phyloP scores from a whole-genome alignment of 257 asterid species.

The Capsicum chinense region DNA sequence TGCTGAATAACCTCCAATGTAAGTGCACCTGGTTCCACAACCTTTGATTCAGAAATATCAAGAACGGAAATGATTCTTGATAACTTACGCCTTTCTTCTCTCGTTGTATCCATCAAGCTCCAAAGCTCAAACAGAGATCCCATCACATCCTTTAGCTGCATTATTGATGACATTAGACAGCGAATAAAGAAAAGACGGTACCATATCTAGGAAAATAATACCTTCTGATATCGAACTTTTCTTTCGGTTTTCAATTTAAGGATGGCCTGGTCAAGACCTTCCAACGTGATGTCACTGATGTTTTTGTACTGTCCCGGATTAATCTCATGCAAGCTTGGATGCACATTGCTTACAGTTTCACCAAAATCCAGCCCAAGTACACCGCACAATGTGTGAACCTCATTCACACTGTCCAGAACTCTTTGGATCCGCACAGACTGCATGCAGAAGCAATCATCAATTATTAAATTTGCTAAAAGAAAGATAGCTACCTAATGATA shows the following conservation, averaged over 20 bases:
- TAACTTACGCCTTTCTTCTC: slow-evolving; percentile 65
- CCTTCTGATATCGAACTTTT: slow-evolving; percentile 83
- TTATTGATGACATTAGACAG: slow-evolving; percentile 35
- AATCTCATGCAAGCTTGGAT: slow-evolving; percentile 81
- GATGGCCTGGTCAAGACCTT: slow-evolving; percentile 79
- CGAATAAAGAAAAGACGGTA: slow-evolving; percentile 25
- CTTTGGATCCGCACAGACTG: slow-evolving; percentile 88
- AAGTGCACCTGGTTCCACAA: slow-evolving; percentile 69
- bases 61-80: slow-evolving; percentile 60
- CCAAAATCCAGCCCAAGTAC: slow-evolving; percentile 81
- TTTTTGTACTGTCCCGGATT: slow-evolving; percentile 67
- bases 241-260: slow-evolving; percentile 70
- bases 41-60: slow-evolving; percentile 63
- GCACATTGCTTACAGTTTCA: slow-evolving; percentile 74
- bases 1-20: slow-evolving; percentile 69
- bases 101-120: slow-evolving; percentile 80
- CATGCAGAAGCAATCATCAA: slow-evolving; percentile 31
- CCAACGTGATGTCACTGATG: slow-evolving; percentile 75
- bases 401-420: slow-evolving; percentile 77
- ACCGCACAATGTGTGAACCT: slow-evolving; percentile 80
- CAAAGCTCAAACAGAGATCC: slow-evolving; percentile 78
- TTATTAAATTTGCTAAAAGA: slow-evolving; percentile 8
- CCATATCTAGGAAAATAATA: slow-evolving; percentile 36
- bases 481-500: neutral
- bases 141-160: slow-evolving; percentile 85